Conservation (phyloP, 768 basidiomycete genomes). For the Trametes sanguinea region DNA sequence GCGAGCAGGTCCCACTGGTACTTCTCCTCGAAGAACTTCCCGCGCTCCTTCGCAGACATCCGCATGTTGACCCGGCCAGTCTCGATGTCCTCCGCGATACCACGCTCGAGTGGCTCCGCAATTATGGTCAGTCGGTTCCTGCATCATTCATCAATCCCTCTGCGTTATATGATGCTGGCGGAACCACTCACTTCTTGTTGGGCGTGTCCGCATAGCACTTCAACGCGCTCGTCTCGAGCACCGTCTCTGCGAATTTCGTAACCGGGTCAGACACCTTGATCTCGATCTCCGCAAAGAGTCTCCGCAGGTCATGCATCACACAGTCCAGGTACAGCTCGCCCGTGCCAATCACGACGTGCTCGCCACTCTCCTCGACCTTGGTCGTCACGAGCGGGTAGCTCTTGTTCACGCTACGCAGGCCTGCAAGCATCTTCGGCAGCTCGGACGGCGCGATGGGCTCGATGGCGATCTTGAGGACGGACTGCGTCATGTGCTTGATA, state of each 20-base stretch:
- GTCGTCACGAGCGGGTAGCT: slow-evolving; percentile 93
- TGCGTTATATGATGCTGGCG: too few species aligned
- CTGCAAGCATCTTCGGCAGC: slow-evolving; percentile 97
- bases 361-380: slow-evolving; percentile 97
- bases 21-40: slow-evolving; percentile 94
- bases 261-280: slow-evolving; percentile 99
- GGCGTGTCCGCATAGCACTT: slow-evolving; percentile 99
- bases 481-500: slow-evolving; percentile 95
- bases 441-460: slow-evolving; percentile 98
- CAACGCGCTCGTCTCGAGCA: slow-evolving; percentile 93
- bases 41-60: slow-evolving; percentile 93
- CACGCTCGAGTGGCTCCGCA: slow-evolving; percentile 94
- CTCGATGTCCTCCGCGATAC: slow-evolving; percentile 96
- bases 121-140: slow-evolving; percentile 99
- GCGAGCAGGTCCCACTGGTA: slow-evolving; percentile 99
- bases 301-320: slow-evolving; percentile 93
- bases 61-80: slow-evolving; percentile 90
- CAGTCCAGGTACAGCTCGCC: slow-evolving; percentile 97
- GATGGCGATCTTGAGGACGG: slow-evolving; percentile 96
- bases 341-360: slow-evolving; percentile 95
- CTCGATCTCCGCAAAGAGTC: slow-evolving; percentile 95
- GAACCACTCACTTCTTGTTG: slow-evolving; percentile 83
- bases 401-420: slow-evolving; percentile 95
- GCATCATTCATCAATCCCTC: not conserved
- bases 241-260: slow-evolving; percentile 97